Evolutionary conservation across 257 asterid genomes (phyloP), one percentile per base, ranked within the genome.

Genomic region (Penstemon eatonii): DNA sequence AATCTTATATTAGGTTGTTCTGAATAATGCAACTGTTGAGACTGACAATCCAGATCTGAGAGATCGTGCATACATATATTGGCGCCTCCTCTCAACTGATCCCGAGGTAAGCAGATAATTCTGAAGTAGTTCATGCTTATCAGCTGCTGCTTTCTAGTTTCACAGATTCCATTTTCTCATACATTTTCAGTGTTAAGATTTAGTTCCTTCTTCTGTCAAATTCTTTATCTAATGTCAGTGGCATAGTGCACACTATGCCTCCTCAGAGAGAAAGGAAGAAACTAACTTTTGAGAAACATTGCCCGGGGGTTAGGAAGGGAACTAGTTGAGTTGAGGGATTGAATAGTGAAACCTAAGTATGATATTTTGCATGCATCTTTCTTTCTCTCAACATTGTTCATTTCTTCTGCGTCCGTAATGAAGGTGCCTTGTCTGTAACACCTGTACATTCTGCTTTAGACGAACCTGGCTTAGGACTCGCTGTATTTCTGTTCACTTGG

Each of bases 31-130:
- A 60, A 94, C 99, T 63, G 96, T 91, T 75, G 99, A 94, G 83
- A 91, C 99, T 61, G 98, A 94, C 72, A 94, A 94, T 63, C 99
- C 99, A 51, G 99, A 94, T 84, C 86, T 94, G 80, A 82, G 99
- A 69, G 99, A 94, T 79, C 96, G 99, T 70, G 99, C 99, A 45
- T 94, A 94, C 77, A 94, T 94, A 74, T 94, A 94, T 77, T 94
- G 99, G 99, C 98, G 99, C 56, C 97, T 94, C 75, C 96, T 94
- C 54, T 94, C 99, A 64, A 89, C 99, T 55, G 99, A 94, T 75
- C 99, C 99, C 5, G 99, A 94, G 98, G 99, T 94, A 75, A 47
- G 86, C 81, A 52, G 68, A 18, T 19, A 55, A 58, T 66, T 75
- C 59, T 37, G 33, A 46, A 13, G 39, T 56, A 33, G 56, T 55